phyloP scores from a whole-genome alignment of 768 basidiomycete species.

The Gyrodon lividus region DNA sequence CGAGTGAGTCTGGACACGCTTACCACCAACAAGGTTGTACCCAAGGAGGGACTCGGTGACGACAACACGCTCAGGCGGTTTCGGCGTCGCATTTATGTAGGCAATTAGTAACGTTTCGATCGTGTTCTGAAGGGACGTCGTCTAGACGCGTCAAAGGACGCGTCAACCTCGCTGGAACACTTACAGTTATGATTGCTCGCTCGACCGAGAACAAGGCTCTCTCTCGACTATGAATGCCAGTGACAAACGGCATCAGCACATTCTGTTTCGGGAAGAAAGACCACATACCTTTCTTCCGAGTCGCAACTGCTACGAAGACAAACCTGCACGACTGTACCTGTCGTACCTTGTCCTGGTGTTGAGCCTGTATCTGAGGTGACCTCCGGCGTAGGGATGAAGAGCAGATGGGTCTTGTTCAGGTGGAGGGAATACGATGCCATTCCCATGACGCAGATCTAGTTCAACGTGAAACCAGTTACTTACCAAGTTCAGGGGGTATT shows the following conservation, averaged over 20 bases:
- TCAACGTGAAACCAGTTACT: too few relatives aligned
- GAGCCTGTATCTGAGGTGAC: not conserved
- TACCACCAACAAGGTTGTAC: conserved; percentile 22
- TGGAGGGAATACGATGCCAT: conserved; percentile 12
- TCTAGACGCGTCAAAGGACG: not conserved
- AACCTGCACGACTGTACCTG: conserved; percentile 26
- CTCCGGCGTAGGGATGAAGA: conserved; percentile 19
- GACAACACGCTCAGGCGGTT: conserved; percentile 16
- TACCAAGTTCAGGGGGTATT: not conserved
- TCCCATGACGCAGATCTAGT: not conserved
- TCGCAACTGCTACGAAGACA: conserved; percentile 15
- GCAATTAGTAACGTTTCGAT: conserved; percentile 25
- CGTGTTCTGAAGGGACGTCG: conserved; percentile 10
- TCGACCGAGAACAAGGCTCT: conserved; percentile 5
- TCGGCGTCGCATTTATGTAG: conserved; percentile 13
- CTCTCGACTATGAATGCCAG: conserved; percentile 1
- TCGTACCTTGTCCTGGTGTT: not conserved
- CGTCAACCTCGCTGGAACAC: not conserved
- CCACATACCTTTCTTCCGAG: conserved; percentile 22
- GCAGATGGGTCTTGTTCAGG: conserved; percentile 23
- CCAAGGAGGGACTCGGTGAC: conserved; percentile 12
- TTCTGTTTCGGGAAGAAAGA: not conserved
- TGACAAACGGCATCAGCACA: conserved; percentile 6
- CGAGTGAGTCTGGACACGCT: not conserved
- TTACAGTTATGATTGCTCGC: conserved; percentile 21